Conservation (phyloP, 306 rosid genomes). For the Macrotyloma uniflorum region DNA sequence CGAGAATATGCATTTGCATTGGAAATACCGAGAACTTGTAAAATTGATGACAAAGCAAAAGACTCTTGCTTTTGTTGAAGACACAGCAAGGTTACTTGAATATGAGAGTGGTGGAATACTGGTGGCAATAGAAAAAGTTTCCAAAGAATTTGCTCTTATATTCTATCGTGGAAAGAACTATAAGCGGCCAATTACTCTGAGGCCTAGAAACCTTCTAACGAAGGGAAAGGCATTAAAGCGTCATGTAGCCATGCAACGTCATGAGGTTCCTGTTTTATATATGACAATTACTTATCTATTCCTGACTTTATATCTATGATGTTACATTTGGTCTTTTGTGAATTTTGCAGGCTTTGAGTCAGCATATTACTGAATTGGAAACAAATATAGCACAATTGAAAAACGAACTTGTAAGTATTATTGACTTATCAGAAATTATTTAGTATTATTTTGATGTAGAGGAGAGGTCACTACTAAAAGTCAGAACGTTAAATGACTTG, state of each 20-base stretch:
- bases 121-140: slow-evolving; percentile 87
- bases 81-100: slow-evolving; percentile 92
- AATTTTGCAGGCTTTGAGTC: slow-evolving; percentile 87
- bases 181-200: slow-evolving; percentile 77
- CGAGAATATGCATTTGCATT: slow-evolving; percentile 99
- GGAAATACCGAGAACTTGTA: slow-evolving; percentile 98
- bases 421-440: not conserved
- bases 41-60: slow-evolving; percentile 89
- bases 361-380: slow-evolving; percentile 89
- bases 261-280: slow-evolving; percentile 64
- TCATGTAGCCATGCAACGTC: slow-evolving; percentile 96
- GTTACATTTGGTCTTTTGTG: slow-evolving; percentile 42
- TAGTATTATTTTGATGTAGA: not conserved
- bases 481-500: not conserved
- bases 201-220: slow-evolving; percentile 94
- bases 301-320: slow-evolving; percentile 16
- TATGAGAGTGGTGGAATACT: slow-evolving; percentile 96
- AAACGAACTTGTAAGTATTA: slow-evolving; percentile 74
- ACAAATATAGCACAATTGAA: slow-evolving; percentile 72
- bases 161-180: slow-evolving; percentile 99
- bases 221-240: slow-evolving; percentile 96
- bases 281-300: slow-evolving; percentile 27
- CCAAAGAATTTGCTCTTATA: slow-evolving; percentile 84
- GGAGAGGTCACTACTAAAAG: not conserved
- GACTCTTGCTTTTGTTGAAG: slow-evolving; percentile 94